Evolutionary conservation across 129 eudicot genomes (phyloP).

Genomic region (Mikania micrantha): DNA sequence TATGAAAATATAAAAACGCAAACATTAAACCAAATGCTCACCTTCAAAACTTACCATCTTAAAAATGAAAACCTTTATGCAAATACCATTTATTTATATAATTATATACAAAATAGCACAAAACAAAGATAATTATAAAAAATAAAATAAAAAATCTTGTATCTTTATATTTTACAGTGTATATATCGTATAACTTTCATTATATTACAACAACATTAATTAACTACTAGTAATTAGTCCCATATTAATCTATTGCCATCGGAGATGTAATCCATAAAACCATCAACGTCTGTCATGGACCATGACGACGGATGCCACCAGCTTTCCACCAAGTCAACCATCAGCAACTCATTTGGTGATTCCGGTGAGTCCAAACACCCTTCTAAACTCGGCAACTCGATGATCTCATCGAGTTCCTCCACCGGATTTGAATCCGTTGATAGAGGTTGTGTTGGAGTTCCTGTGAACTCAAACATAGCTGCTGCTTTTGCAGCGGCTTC

Average conservation of each 20-base stretch:
- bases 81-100: background rate
- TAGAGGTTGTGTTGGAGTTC: conserved; percentile 6
- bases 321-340: conserved; percentile 52
- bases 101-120: background rate
- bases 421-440: conserved; percentile 4
- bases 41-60: no score
- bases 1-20: no score
- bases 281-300: conserved; percentile 41
- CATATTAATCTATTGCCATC: conserved; percentile 9
- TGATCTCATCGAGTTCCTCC: conserved; percentile 70
- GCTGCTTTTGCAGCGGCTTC: conserved; percentile 34
- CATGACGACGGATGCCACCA: conserved; percentile 65
- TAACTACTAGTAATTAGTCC: conserved; percentile 12
- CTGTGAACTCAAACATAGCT: conserved; percentile 10
- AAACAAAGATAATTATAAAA: background rate
- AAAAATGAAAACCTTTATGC: no score
- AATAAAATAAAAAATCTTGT: background rate
- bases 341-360: conserved; percentile 38
- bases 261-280: conserved; percentile 36
- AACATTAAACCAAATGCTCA: no score
- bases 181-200: conserved; percentile 17
- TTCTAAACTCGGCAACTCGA: conserved; percentile 63
- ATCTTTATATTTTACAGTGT: background rate
- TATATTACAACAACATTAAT: background rate
- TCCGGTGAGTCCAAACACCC: conserved; percentile 44